Conservation (phyloP, 73 alveolate genomes). For the Tetrahymena elliotti region DNA sequence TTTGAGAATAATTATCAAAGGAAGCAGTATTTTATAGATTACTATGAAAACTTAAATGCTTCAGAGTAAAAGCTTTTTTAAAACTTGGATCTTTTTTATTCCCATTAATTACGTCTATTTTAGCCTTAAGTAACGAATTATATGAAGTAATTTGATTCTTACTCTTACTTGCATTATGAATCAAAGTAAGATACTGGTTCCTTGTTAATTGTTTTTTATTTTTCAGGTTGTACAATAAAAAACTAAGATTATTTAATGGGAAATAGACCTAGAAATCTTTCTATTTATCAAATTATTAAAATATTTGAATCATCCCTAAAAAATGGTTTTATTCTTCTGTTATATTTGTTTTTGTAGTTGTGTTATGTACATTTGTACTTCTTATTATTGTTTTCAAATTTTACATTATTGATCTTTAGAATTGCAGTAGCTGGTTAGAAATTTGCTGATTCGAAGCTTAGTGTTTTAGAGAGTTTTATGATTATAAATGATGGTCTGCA, state of each 20-base stretch:
- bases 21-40: not conserved
- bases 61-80: not conserved
- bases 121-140: not conserved
- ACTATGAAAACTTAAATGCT: not conserved
- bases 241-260: not conserved
- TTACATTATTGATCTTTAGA: not conserved
- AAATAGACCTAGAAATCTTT: not conserved
- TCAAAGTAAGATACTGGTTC: not conserved
- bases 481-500: not conserved
- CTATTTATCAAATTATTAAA: not conserved
- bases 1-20: not conserved
- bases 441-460: not conserved
- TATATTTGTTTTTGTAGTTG: not conserved
- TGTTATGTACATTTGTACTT: not conserved
- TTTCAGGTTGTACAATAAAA: not conserved
- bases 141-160: not conserved
- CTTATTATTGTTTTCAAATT: not conserved
- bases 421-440: not conserved
- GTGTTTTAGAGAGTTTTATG: not conserved
- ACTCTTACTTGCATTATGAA: not conserved
- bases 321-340: not conserved
- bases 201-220: not conserved
- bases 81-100: not conserved
- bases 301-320: not conserved
- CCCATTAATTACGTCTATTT: not conserved